These are phyloP conservation scores for Huntiella abstrusa DNA, from an alignment of 2,329 filamentous ascomycete species.

Conservation along the genomic window DNA sequence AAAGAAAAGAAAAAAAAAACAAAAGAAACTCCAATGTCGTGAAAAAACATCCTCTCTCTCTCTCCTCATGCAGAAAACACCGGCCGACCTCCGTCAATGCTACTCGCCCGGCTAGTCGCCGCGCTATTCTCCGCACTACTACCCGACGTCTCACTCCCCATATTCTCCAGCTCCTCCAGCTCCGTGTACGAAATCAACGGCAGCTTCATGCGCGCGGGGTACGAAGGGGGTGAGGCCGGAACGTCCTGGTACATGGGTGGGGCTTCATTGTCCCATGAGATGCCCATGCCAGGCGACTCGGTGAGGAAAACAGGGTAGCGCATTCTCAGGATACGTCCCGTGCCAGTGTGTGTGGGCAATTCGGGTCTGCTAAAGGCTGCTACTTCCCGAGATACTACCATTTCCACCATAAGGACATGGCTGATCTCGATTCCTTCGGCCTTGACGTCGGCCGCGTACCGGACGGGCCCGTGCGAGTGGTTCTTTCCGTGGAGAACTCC, in stretches of 20 bases:
- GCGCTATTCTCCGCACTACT: not conserved
- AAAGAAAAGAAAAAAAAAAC: not conserved
- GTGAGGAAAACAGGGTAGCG: conserved; percentile 73
- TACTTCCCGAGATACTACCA: conserved; percentile 88
- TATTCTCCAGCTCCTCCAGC: conserved; percentile 6
- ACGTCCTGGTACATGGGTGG: conserved; percentile 91
- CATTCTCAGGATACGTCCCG: conserved; percentile 79
- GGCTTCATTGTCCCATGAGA: conserved; percentile 93
- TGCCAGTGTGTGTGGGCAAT: conserved; percentile 67
- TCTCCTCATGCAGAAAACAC: not conserved
- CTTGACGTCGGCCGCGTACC: conserved; percentile 62
- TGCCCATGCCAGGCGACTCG: conserved; percentile 67
- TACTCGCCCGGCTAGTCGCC: conserved; percentile 7
- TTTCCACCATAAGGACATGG: conserved; percentile 76
- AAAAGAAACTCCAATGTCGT: not conserved
- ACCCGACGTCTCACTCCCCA: not conserved
- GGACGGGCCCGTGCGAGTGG: conserved; percentile 15
- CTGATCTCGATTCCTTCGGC: conserved; percentile 57
- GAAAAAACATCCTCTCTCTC: no score
- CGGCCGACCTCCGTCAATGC: conserved; percentile 7
- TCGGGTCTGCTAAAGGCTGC: conserved; percentile 47
- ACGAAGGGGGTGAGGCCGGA: conserved; percentile 63
- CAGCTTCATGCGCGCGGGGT: conserved; percentile 20
- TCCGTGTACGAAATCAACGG: conserved; percentile 9
- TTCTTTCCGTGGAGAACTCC: conserved; percentile 30